Percentiles rank a stretch among this genome's conserved stretches.
Conservation (phyloP, 768 basidiomycete genomes). For the Lactifluus pinguis region DNA sequence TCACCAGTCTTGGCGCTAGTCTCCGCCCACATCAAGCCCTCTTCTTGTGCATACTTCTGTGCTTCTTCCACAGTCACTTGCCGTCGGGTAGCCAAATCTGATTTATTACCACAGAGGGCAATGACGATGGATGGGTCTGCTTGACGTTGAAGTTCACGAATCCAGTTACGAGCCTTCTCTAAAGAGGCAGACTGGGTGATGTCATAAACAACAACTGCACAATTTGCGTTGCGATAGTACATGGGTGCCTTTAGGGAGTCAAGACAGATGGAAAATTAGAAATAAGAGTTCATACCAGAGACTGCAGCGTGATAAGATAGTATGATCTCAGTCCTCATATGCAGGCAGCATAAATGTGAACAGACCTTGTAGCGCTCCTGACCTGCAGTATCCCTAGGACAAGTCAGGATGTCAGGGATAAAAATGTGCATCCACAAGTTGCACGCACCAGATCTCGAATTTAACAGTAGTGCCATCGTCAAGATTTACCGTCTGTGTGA, state of each 20-base stretch:
- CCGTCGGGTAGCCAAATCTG: constrained; percentile 75
- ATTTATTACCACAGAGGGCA: constrained; percentile 93
- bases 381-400: constrained; percentile 82
- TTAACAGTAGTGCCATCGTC: constrained; percentile 88
- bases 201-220: constrained; percentile 92
- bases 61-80: constrained; percentile 85
- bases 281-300: constrained; percentile 34
- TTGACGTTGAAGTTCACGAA: constrained; percentile 92
- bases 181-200: constrained; percentile 88
- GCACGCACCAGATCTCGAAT: constrained; percentile 89
- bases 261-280: not conserved
- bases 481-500: constrained; percentile 93
- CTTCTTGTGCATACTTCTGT: constrained; percentile 86
- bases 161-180: constrained; percentile 95
- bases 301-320: constrained; percentile 23
- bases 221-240: constrained; percentile 95
- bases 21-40: constrained; percentile 89
- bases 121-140: constrained; percentile 96
- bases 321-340: constrained; percentile 11
- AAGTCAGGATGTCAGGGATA: not conserved
- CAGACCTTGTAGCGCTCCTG: constrained; percentile 87
- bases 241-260: constrained; percentile 62
- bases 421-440: not conserved
- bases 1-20: constrained; percentile 87
- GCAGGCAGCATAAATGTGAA: constrained; percentile 17